Base-by-base conservation (phyloP, 2,329 filamentous ascomycete species). In the Stachybotrys elegans region DNA sequence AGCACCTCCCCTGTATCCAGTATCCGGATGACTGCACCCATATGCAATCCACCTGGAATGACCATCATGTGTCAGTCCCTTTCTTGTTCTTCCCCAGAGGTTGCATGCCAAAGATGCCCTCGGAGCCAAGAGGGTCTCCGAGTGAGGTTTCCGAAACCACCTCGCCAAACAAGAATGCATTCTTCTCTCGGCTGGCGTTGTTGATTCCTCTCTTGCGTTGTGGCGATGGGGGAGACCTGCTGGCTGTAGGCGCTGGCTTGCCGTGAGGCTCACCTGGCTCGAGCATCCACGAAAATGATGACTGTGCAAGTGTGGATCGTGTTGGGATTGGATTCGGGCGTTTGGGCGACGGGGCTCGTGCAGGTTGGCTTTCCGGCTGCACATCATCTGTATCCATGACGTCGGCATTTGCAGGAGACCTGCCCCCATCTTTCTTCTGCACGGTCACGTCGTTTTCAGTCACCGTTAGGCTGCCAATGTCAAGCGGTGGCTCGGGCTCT, bases 221-320 rank as follows among this genome's bases (percentile, higher is more conserved):
- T 45, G 57, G 56, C 12, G 54, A 42, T 6, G 61, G 49, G 4
- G 63, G 57, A 5, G 65, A 64, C 17, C 63, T 65, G 27, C 43
- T 51, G 7, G 52, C 38, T 3, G 51, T 22, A 12, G 52, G 42
- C 1, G 56, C 48, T 44, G 58, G 46, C 40, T 56, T 51, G 32
- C 47, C 53, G 11, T 39, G 45, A 0, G 67, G 60, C 43, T 69
- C 58, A 51, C 77, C 74, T 4, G 75, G 76, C 51, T 83, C 81
- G 3, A 90, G 71, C 84, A 90, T 90, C 83, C 84, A 89, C 2
- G 85, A 83, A 60, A 88, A 90, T 4, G 83, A 85, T 7, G 86
- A 88, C 51, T 87, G 84, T 1, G 84, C 83, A 25, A 89, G 71
- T 1, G 75, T 79, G 4, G 84, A 85, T 19, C 83, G 75, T 17